Evolutionary conservation across 768 basidiomycete genomes (phyloP), one percentile per base, ranked within the genome.

Genomic region (Mycena belliarum): DNA sequence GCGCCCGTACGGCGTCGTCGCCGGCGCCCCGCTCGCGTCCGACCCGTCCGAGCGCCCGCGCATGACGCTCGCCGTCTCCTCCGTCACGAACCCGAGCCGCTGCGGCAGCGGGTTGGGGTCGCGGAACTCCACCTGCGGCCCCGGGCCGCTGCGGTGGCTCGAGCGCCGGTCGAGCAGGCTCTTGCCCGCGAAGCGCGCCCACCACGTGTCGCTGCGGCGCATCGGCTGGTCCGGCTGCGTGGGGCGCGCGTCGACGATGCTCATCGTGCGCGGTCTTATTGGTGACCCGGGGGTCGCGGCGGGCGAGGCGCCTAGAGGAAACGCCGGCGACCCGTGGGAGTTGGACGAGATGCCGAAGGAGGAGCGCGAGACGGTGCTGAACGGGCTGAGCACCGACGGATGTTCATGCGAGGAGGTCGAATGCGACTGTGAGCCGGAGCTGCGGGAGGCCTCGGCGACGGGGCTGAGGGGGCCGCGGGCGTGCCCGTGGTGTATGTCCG

Each of bases 61-160:
- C 24, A 63, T 18, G 6, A 63, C 58, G 29, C 62, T 63, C 32
- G 62, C 16, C 26, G 62, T 63, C 16, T 71, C 61, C 44, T 77
- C 77, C 69, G 89, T 83, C 53, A 83, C 80, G 50, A 89, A 84
- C 3, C 83, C 73, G 43, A 77, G 74, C 6, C 93, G 76, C 14
- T 77, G 77, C 0, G 92, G 92, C 4, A 83, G 83, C 1, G 91
- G 89, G 49, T 86, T 85, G 1, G 93, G 93, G 71, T 95, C 93
- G 21, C 89, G 82, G 66, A 94, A 82, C 21, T 91, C 86, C 15
- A 77, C 65, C 58, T 67, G 7, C 29, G 29, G 64, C 7, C 38
- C 7, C 40, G 40, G 20, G 72, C 67, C 53, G 72, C 72, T 6
- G 66, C 72, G 52, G 76, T 76, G 55, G 63, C 79, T 84, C 12